Percentiles rank a stretch among this genome's conserved stretches.
These are phyloP conservation scores for Candida andamanensis DNA, from an alignment of 805 yeast genomes.

Conservation along the genomic window DNA sequence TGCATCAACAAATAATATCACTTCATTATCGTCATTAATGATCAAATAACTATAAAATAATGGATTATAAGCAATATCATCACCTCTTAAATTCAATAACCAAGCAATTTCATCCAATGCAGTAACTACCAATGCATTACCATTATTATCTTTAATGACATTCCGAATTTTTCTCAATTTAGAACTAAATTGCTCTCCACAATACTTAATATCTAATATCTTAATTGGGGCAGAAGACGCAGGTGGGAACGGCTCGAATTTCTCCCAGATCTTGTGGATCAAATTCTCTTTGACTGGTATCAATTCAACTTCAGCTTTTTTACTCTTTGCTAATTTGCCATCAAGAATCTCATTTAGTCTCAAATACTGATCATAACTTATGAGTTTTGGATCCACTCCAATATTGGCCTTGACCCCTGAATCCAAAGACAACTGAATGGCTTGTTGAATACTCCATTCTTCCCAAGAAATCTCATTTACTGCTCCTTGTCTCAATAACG, in stretches of 20 bases:
- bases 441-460: conserved; percentile 51
- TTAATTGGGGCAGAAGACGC: conserved; percentile 46
- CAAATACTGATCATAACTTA: conserved; percentile 32
- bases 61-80: conserved; percentile 52
- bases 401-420: conserved; percentile 33
- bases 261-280: conserved; percentile 69
- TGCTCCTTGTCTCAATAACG: conserved; percentile 48
- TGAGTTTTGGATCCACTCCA: conserved; percentile 48
- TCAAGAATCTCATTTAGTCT: conserved; percentile 27
- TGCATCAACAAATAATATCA: conserved; percentile 40
- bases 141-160: conserved; percentile 19
- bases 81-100: conserved; percentile 49
- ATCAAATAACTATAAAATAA: conserved; percentile 43
- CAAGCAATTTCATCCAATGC: conserved; percentile 52
- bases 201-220: conserved; percentile 45
- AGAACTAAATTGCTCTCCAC: conserved; percentile 59
- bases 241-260: conserved; percentile 59
- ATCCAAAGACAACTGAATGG: conserved; percentile 45
- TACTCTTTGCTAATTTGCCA: conserved; percentile 16
- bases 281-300: conserved; percentile 54
- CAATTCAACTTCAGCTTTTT: conserved; percentile 35
- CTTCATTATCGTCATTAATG: conserved; percentile 20
- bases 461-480: conserved; percentile 51
- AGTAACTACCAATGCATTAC: conserved; percentile 36
- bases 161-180: conserved; percentile 50